Evolutionary conservation across 257 asterid genomes (phyloP).

Genomic region (Penstemon eatonii): DNA sequence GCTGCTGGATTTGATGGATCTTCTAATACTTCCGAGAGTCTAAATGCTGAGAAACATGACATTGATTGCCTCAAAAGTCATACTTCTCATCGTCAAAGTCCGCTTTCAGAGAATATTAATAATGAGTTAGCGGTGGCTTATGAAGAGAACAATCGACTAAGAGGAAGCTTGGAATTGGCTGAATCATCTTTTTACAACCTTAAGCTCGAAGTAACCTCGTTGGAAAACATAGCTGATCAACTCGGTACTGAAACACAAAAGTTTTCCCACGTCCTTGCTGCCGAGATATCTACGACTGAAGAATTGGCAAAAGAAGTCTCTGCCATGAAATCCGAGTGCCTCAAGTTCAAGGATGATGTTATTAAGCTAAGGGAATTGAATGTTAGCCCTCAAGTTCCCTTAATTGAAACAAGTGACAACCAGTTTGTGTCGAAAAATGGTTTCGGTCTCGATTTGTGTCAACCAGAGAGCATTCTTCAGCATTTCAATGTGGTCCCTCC

Average conservation of each 20-base stretch:
- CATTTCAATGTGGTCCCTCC: slow-evolving; percentile 55
- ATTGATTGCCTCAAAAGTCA: slow-evolving; percentile 51
- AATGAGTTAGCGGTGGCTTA: slow-evolving; percentile 60
- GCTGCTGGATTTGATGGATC: slow-evolving; percentile 75
- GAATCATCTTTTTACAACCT: slow-evolving; percentile 75
- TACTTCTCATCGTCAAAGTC: slow-evolving; percentile 43
- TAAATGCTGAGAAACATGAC: slow-evolving; percentile 73
- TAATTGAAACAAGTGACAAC: slow-evolving; percentile 30
- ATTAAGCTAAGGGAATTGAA: slow-evolving; percentile 51
- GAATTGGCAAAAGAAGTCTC: slow-evolving; percentile 66
- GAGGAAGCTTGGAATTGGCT: slow-evolving; percentile 71
- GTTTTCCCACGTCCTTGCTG: slow-evolving; percentile 47
- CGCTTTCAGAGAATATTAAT: slow-evolving; percentile 40
- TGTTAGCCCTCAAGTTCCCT: slow-evolving; percentile 42
- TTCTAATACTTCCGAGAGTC: slow-evolving; percentile 81
- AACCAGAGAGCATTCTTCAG: slow-evolving; percentile 67
- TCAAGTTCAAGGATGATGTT: slow-evolving; percentile 62
- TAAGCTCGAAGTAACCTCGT: slow-evolving; percentile 73
- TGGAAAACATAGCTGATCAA: slow-evolving; percentile 75
- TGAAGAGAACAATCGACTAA: slow-evolving; percentile 73
- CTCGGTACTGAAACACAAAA: slow-evolving; percentile 65
- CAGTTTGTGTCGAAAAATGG: slow-evolving; percentile 52
- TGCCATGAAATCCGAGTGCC: slow-evolving; percentile 65
- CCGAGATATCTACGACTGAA: slow-evolving; percentile 68
- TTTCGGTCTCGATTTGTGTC: slow-evolving; percentile 73